Base-by-base conservation (phyloP, 2,329 filamentous ascomycete species). In the Stagonosporopsis chrysanthemi region DNA sequence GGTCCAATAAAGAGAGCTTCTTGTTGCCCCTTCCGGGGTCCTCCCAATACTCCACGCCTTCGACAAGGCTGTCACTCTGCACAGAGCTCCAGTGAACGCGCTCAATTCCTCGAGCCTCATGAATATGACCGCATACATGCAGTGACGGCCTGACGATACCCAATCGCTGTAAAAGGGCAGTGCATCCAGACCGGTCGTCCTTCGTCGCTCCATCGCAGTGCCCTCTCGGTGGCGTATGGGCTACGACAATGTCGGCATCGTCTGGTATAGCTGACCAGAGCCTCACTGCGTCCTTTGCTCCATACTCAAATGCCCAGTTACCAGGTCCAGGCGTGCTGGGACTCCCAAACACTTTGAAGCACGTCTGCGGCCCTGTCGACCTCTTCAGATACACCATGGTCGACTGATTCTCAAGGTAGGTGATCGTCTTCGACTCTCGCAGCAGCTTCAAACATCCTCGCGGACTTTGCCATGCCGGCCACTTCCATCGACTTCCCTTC, bases 81-180 rank as follows among this genome's bases (percentile, higher is more conserved):
- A 29, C 28, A 67, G 86, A 84, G 41, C 47, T 51, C 90, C 90
- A 92, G 22, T 72, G 74, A 29, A 92, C 81, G 24, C 85, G 78
- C 67, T 88, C 81, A 9, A 81, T 85, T 12, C 89, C 90, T 62
- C 90, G 79, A 4, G 82, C 87, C 60, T 86, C 84, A 71, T 92
- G 89, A 28, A 91, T 84, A 73, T 92, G 90, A 0, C 90, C 90
- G 67, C 87, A 92, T 17, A 92, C 80, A 19, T 85, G 84, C 45
- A 92, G 77, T 51, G 80, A 78, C 5, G 90, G 90, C 36, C 87
- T 80, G 3, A 89, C 82, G 6, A 83, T 77, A 81, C 83, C 85
- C 23, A 92, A 76, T 0, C 82, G 81, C 48, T 79, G 77, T 8
- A 82, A 76, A 14, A 92, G 79, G 14, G 78, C 81, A 63, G 85